Evolutionary conservation across 208 protist genomes (phyloP), one percentile per base, ranked within the genome.

Genomic region (Leishmania gerbilli): DNA sequence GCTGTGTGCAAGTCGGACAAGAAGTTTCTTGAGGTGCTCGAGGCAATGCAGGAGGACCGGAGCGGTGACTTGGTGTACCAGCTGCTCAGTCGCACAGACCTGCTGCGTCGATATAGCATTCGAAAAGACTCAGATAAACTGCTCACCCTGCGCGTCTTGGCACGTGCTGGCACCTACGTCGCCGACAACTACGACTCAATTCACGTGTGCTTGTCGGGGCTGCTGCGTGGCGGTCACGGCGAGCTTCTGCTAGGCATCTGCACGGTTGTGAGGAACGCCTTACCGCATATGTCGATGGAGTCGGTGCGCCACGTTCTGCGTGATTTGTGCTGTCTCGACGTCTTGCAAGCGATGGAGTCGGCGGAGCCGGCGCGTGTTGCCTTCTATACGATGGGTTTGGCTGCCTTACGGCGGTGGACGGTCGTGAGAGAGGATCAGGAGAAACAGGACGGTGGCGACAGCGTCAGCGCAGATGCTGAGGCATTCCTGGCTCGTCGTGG

Each of bases 401-500:
- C 67, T 37, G 77, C 77, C 51, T 21, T 72, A 24, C 42, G 24
- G 68, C 42, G 77, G 34, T 60, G 51, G 62, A 15, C 67, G 19
- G 34, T 42, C 13, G 2, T 71, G 64, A 56, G 24, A 37, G 49
- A 42, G 47, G 42, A 37, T 5, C n/a, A 76, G 4, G 31, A 47
- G 19, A 58, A 65, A 11, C 19, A 42, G 17, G 47, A 47, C 37
- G 34, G 7, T 8, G 53, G 31, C 40, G 67, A 34, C 34, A 74
- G 15, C 37, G 47, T 47, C 82, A 34, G 49, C 31, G 45, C 72
- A 27, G 31, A 53, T 51, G 76, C 40, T 21, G 31, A 72, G 34
- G 64, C 27, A 17, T 69, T 86, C 27, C 58, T 90, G 13, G 53
- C 85, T 4, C 58, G 34, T 7, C 19, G 34, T n/a, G 89, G 90